Evolutionary conservation across 371 early-diverging fungal genomes (phyloP), one percentile per base, ranked within the genome.

Genomic region (Haplosporangium sp.): DNA sequence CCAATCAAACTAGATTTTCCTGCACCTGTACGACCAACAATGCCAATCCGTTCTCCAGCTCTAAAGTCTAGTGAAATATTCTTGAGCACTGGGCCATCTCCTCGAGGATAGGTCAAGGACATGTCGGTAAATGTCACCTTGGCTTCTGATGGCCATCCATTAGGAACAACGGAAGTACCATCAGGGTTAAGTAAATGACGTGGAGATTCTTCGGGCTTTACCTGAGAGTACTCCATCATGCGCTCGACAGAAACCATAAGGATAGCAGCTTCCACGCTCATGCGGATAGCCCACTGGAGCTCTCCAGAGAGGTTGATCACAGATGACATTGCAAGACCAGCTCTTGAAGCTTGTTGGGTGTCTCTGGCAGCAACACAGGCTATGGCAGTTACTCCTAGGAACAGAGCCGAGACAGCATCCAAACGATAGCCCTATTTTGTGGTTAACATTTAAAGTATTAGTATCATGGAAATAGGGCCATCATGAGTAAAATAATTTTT

Each of bases 1-100:
- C 82, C 64, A 4, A 84, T 63, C 0, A 92, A 65, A 15, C 87
- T 84, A 11, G 89, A 86, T 70, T 92, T 93, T 4, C 93, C 93
- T 8, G 88, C 85, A 6, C 90, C 88, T 1, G 88, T 86, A 0
- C 86, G 82, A 10, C 86, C 88, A 10, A 87, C 84, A 38, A 89
- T 76, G 7, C 88, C 89, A 56, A 89, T 70, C 7, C 67, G 77
- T 56, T 87, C 83, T 7, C 83, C 77, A 1, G 83, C 38, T n/a
- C 48, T 34, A 55, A 89, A 61, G 11, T 50, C 39, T 48, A 90
- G 58, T 10, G 77, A 40, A 7, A 94, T 66, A 40, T 66, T 20
- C 50, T 67, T 68, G 15, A 89, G 72, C 37, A 82, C 79, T 3
- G 72, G 81, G 1, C 77, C 78, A 2, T 73, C 61, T 0, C 77